A percentile compares a stretch with the other conserved stretches of the same genome.
Evolutionary conservation across 768 basidiomycete species (phyloP).

Genomic region (Leccinum longicurvipes): DNA sequence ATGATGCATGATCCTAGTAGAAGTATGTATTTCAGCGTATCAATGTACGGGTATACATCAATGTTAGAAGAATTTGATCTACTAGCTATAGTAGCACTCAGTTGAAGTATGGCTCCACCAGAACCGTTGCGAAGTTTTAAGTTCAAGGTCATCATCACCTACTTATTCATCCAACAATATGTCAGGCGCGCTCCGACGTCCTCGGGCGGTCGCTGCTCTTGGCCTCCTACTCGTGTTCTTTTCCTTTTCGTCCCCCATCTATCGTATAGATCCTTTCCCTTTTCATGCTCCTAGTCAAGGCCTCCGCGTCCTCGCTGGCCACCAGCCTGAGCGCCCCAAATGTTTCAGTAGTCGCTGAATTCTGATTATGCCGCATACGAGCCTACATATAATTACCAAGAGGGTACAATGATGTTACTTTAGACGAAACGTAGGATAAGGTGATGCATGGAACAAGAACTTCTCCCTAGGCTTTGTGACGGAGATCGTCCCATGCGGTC

Average conservation of each 20-base stretch:
- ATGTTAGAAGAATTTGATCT: not conserved
- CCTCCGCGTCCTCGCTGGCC: too few relatives aligned
- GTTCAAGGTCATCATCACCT: too few relatives aligned
- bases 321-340: not conserved
- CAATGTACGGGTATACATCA: not conserved
- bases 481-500: conserved; percentile 46
- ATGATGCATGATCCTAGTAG: not conserved
- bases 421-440: conserved; percentile 12
- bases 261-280: too few relatives aligned
- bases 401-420: conserved; percentile 6
- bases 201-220: too few relatives aligned
- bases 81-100: too few relatives aligned
- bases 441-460: not conserved
- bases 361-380: conserved; percentile 6
- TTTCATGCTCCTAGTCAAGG: too few relatives aligned
- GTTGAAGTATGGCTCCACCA: too few relatives aligned
- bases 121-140: too few relatives aligned
- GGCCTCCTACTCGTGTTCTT: too few relatives aligned
- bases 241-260: too few relatives aligned
- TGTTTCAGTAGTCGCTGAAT: not conserved
- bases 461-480: conserved; percentile 12
- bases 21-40: not conserved
- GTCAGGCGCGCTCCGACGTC: too few relatives aligned
- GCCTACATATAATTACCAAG: conserved; percentile 15
- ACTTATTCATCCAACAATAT: too few relatives aligned